These are phyloP conservation scores for Diplocarpon rosae DNA, from an alignment of 2,329 filamentous ascomycete species.

Conservation along the genomic window DNA sequence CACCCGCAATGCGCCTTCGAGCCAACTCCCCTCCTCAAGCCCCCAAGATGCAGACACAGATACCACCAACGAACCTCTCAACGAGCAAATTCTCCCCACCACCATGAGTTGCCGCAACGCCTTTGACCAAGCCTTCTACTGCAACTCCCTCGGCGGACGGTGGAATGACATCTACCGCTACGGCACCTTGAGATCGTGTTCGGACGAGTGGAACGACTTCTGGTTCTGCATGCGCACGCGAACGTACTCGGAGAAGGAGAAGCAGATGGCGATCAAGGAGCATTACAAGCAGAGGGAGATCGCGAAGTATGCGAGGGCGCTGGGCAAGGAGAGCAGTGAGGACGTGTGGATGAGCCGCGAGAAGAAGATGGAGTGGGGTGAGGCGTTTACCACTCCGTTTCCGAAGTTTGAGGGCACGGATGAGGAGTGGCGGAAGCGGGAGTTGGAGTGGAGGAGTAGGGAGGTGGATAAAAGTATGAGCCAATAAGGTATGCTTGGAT, in stretches of 20 bases:
- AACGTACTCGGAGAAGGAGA: conserved; percentile 46
- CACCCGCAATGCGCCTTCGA: conserved; percentile 13
- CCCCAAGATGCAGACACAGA: background rate
- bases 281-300: conserved; percentile 38
- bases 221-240: conserved; percentile 94
- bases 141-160: conserved; percentile 82
- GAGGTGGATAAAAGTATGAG: conserved; percentile 7
- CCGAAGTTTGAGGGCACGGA: conserved; percentile 32
- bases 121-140: conserved; percentile 92
- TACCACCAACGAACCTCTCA: conserved; percentile 32
- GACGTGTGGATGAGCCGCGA: conserved; percentile 77
- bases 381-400: conserved; percentile 28
- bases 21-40: conserved; percentile 2
- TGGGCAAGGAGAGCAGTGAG: conserved; percentile 64
- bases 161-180: conserved; percentile 87
- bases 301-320: conserved; percentile 52
- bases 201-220: conserved; percentile 83
- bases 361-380: conserved; percentile 41
- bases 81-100: conserved; percentile 63
- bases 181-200: conserved; percentile 65
- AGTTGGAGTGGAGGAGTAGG: conserved; percentile 17
- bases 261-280: conserved; percentile 35
- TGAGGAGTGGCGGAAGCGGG: conserved; percentile 30
- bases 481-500: background rate
- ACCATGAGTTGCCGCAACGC: conserved; percentile 81